Base-by-base conservation (phyloP, 2,329 filamentous ascomycete genomes). In the Claviceps fusiformis region DNA sequence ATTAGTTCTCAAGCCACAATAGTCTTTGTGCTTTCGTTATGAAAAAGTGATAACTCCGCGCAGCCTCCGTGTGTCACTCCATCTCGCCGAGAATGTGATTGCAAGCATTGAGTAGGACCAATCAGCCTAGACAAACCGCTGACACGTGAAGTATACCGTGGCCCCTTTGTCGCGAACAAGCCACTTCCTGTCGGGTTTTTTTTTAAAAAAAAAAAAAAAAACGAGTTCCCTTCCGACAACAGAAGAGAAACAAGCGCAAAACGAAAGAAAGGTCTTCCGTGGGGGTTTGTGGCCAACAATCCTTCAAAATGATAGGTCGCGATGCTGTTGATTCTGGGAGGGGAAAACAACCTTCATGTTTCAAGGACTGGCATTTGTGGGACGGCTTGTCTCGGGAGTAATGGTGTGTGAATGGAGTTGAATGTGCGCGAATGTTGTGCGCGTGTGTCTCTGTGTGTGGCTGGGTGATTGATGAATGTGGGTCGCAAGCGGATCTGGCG, bases 401-500 rank as follows among this genome's bases (percentile, higher is more conserved):
- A 29, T 15, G 27, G 15, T 17, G 45, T 44, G 24, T 7, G 24
- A 11, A 46, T 27, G 44, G 45, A 27, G 24, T 29, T 29, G 45
- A 46, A 27, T 29, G 45, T 29, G 45, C 45, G 45, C 24, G 24
- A 29, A 46, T 46, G 27, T 29, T 19, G 4, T 29, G 27, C 17
- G 44, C 11, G 44, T 46, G 44, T 46, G 24, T 49, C 17, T 49
- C 46, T 49, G 15, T 33, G 17, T 19, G 31, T 48, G 29, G 27
- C 9, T 49, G 19, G 48, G n/a, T 50, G 41, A 24, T 5, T 29
- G 43, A 19, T 45, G 31, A 29, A 29, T 31, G 31, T 41, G 50
- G 50, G 50, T 19, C 45, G 31, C 15, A n/a, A 44, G 39, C 52
- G 52, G 52, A 50, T 35, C 46, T 50, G 53, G 53, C 53, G 53